Percentiles rank a stretch among this genome's conserved stretches.
These are phyloP conservation scores for Podila epigama DNA, from an alignment of 192 early-diverging fungal species.

Conservation along the genomic window DNA sequence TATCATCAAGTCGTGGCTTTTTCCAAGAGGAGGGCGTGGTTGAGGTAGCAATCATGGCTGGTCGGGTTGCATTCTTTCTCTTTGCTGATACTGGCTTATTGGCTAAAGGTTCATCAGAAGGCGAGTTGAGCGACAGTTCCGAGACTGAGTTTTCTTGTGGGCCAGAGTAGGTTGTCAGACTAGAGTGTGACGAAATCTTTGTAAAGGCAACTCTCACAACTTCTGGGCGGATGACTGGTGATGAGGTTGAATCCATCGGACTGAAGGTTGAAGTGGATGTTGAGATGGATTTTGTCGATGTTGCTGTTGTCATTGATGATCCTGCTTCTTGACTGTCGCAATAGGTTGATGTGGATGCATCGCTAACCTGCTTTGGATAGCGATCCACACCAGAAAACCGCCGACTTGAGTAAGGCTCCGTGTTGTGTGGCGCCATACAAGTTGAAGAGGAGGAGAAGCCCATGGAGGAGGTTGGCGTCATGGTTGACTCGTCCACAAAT, in stretches of 20 bases:
- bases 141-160: background rate
- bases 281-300: conserved; percentile 5
- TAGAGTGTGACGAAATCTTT: background rate
- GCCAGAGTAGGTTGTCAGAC: background rate
- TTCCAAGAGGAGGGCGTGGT: background rate
- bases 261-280: conserved; percentile 27
- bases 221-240: conserved; percentile 3
- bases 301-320: background rate
- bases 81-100: background rate
- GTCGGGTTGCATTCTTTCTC: background rate
- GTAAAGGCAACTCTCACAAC: conserved; percentile 8
- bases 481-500: background rate
- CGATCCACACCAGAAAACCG: too few relatives aligned
- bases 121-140: conserved; percentile 7
- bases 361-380: background rate
- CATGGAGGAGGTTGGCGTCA: background rate
- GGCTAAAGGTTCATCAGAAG: background rate
- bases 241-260: background rate
- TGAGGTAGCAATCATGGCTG: conserved; percentile 10
- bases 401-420: background rate
- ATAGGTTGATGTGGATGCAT: background rate
- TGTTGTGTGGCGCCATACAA: background rate
- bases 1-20: background rate
- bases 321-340: background rate
- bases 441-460: background rate